Base-by-base conservation (phyloP, 108 stramenopile genomes). In the Craspedostauros australis region DNA sequence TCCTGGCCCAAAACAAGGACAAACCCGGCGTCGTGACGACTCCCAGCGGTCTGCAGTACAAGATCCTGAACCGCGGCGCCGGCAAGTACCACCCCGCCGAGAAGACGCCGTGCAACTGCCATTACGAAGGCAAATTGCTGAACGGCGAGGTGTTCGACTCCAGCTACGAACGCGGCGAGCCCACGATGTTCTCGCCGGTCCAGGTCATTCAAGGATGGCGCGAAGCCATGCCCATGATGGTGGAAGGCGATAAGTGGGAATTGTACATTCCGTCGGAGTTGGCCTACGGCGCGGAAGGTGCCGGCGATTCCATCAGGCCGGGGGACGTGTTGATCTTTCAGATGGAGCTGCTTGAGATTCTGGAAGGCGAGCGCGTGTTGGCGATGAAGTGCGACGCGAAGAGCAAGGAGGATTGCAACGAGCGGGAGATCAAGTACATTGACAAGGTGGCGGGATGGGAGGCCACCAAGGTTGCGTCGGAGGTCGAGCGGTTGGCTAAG, bases 231-330 rank as follows among this genome's bases (percentile, higher is more conserved):
- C 97, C 96, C 68, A 50, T 95, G 49, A 98, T 98, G 97, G 69
- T 85, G 58, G 76, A 83, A 75, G 47, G 90, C 70, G 73, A 80
- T 77, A 66, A 80, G 73, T 98, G 97, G 97, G 91, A 96, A 56
- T 62, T 98, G 33, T 90, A 84, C 67, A 95, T 98, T 61, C 96
- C 95, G 2, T 50, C 72, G 14, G 94, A 94, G 40, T 55, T 97
- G 12, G 98, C 73, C 5, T 99, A 96, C 44, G 95, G 95, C 4
- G 91, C 84, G 46, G 53, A 80, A 34, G 96, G 93, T 20, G 70
- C 60, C 49, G 68, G 67, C 32, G 80, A 73, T 9, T 70, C 70
- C 36, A 95, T 95, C 57, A 66, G 67, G 2, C 79, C 77, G 19
- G 85, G 86, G 19, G 76, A 77, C 4, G 86, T 84, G 4, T 75